Conservation (phyloP, 768 basidiomycete genomes). For the Cystofilobasidium bisporidii region DNA sequence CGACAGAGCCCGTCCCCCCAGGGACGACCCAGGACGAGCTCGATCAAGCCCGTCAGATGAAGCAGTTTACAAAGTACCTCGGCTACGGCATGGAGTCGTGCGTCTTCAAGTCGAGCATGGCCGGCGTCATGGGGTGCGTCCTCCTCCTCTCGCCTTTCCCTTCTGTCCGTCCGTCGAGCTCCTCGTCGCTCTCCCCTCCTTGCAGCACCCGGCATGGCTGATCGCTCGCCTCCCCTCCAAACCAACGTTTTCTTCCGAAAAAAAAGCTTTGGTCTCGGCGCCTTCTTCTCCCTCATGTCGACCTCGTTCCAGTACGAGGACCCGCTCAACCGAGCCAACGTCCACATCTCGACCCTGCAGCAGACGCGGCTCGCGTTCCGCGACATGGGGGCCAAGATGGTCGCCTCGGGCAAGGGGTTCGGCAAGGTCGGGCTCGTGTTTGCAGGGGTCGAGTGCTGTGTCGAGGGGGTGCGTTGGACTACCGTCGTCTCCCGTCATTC, state of each 20-base stretch:
- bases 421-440: constrained; percentile 89
- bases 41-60: constrained; percentile 53
- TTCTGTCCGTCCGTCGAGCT: not conserved
- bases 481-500: no score
- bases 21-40: constrained; percentile 75
- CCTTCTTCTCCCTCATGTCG: constrained; percentile 93
- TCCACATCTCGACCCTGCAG: constrained; percentile 28
- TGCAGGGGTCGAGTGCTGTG: constrained; percentile 89
- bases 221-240: no score
- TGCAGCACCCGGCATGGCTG: no score
- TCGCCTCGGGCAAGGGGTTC: constrained; percentile 78
- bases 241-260: not conserved
- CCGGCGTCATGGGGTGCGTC: constrained; percentile 63
- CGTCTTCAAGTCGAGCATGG: constrained; percentile 65
- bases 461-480: constrained; percentile 87
- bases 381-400: constrained; percentile 93
- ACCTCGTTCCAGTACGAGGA: constrained; percentile 92
- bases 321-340: constrained; percentile 49
- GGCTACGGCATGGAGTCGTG: constrained; percentile 72
- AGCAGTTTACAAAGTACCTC: constrained; percentile 69
- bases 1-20: constrained; percentile 50
- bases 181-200: not conserved
- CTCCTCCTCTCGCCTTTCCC: constrained; percentile 7
- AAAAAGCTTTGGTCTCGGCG: constrained; percentile 68
- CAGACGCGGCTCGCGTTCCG: constrained; percentile 77